Evolutionary conservation across 768 basidiomycete genomes (phyloP), one percentile per base, ranked within the genome.

Genomic region (Lentinus brumalis): DNA sequence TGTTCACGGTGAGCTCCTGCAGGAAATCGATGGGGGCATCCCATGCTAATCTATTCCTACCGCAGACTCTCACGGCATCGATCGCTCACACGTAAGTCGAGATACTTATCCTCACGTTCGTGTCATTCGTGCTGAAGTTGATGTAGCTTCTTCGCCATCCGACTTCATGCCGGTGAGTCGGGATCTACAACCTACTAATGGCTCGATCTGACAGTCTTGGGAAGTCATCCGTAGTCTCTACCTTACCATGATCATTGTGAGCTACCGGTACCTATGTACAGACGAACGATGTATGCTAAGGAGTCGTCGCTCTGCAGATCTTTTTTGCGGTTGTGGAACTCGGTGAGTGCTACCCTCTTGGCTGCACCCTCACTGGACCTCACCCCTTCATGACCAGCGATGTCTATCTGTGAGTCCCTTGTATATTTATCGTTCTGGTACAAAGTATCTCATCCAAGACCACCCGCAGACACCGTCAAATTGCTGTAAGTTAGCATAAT

Each of bases 81-180:
- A 40, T 61, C 16, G 51, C 50, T n/a, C 60, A 61, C 11, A 30
- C 41, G 60, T 57, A 15, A 51, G 60, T 18, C 18, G 5, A 46
- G 2, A 38, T 26, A 26, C 21, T 51, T n/a, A 26, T 26, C 11
- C 9, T 9, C 3, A 2, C 29, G 15, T 39, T 26, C 21, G 21
- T 52, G 7, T 42, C 9, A 41, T 9, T 5, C 14, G 16, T 38
- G 31, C 52, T 40, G 7, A 53, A 7, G 8, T 12, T 26, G 21
- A 12, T 18, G 2, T 21, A 57, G 60, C 30, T 57, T 53, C 56
- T 57, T 61, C 16, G 51, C 52, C 2, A 52, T 39, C 45, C 50
- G 51, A 26, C 55, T 57, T n/a, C 46, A 57, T 30, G 39, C 41
- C 10, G 40, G 58, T 59, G 31, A 10, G 58, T 46, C 14, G 18